These are phyloP conservation scores for Nannochloris sp. DNA, from an alignment of 139 green algal genomes.

Conservation along the genomic window DNA sequence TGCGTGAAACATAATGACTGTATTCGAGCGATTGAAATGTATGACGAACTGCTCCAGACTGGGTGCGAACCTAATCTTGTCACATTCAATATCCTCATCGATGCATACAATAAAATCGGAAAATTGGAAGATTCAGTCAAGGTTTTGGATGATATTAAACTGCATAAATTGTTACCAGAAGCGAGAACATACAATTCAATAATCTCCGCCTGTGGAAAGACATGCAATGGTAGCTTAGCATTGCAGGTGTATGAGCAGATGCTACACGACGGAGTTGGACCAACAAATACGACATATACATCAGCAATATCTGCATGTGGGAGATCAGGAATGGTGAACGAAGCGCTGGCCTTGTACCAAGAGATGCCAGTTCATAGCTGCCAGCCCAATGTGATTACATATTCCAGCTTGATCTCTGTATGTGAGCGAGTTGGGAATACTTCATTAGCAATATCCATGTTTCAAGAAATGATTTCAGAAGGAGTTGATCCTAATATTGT, in stretches of 20 bases:
- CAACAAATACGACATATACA: constrained; percentile 74
- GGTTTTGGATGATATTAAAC: constrained; percentile 27
- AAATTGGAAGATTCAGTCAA: constrained; percentile 46
- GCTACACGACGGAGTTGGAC: constrained; percentile 39
- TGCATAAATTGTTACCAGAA: constrained; percentile 48
- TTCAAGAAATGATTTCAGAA: constrained; percentile 23
- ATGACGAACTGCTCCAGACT: constrained; percentile 26
- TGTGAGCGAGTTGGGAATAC: constrained; percentile 35
- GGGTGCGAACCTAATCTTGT: constrained; percentile 39
- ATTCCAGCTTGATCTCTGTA: constrained; percentile 73
- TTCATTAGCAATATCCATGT: constrained; percentile 19
- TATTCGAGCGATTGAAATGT: constrained; percentile 10
- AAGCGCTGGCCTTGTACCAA: constrained; percentile 47
- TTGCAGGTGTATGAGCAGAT: constrained; percentile 39
- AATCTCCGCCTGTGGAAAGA: constrained; percentile 62
- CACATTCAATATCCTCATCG: constrained; percentile 74
- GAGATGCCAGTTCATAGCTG: constrained; percentile 60
- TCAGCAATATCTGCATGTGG: constrained; percentile 65
- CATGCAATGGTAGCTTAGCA: constrained; percentile 49
- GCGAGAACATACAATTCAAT: constrained; percentile 74
- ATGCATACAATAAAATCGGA: constrained; percentile 63
- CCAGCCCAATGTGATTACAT: constrained; percentile 73
- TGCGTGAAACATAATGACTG: constrained; percentile 53
- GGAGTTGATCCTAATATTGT: constrained; percentile 28
- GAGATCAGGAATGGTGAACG: constrained; percentile 42